These are phyloP conservation scores for Abelmoschus esculentus DNA, from an alignment of 345 rosid species.

Conservation along the genomic window DNA sequence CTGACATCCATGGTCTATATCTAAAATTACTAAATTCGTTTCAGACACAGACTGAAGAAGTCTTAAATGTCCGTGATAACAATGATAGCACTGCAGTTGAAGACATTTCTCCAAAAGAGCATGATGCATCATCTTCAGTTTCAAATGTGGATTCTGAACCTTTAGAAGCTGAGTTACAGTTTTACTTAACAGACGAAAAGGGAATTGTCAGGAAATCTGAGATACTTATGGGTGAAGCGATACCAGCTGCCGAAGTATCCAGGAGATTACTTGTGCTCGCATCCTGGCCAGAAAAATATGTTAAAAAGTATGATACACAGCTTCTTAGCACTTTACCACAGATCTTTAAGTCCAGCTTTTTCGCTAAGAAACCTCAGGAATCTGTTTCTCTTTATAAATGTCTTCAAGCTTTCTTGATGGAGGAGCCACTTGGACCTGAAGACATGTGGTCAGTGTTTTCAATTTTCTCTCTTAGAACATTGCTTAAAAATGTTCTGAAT, in stretches of 20 bases:
- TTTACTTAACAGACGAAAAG: constrained; percentile 62
- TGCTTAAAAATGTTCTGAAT: constrained; percentile 7
- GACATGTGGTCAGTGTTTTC: constrained; percentile 86
- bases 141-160: constrained; percentile 27
- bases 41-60: constrained; percentile 32
- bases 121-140: constrained; percentile 21
- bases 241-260: constrained; percentile 29
- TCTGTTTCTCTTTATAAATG: constrained; percentile 76
- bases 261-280: constrained; percentile 56
- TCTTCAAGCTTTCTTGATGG: constrained; percentile 92
- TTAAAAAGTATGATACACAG: constrained; percentile 44
- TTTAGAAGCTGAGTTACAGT: constrained; percentile 48
- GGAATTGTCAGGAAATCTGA: constrained; percentile 43
- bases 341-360: constrained; percentile 54
- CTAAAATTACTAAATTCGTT: constrained; percentile 56
- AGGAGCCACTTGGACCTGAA: constrained; percentile 99
- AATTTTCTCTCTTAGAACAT: constrained; percentile 5
- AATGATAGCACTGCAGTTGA: constrained; percentile 28
- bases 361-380: constrained; percentile 74
- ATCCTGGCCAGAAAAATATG: constrained; percentile 64
- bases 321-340: constrained; percentile 65
- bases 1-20: constrained; percentile 50
- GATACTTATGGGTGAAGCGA: constrained; percentile 49
- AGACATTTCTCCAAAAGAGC: constrained; percentile 36
- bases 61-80: constrained; percentile 20